Percentiles rank a stretch among this genome's conserved stretches.
phyloP scores from a whole-genome alignment of 176 grass and related monocot species.

The Ananas comosus region DNA sequence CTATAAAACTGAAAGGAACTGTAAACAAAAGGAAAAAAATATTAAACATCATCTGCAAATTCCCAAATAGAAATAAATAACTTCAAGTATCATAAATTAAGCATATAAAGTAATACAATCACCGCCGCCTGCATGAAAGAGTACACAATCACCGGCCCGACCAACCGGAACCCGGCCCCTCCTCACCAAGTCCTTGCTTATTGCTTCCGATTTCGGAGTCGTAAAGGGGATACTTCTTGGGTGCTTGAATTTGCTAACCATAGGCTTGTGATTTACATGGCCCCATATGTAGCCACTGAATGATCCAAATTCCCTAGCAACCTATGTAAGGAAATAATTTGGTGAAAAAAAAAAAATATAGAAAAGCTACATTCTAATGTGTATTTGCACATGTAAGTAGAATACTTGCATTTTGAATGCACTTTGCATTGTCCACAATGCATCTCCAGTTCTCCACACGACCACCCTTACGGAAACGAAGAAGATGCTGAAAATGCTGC shows the following conservation, averaged over 20 bases:
- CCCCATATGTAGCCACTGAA: slow-evolving; percentile 94
- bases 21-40: too few species aligned
- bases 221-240: slow-evolving; percentile 60
- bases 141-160: slow-evolving; percentile 87
- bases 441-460: too few species aligned
- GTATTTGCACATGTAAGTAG: not conserved
- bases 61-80: too few species aligned
- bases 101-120: too few species aligned
- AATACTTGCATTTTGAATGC: slow-evolving; percentile 56
- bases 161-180: slow-evolving; percentile 78
- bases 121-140: slow-evolving; percentile 92
- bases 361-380: not conserved
- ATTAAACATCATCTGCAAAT: too few species aligned
- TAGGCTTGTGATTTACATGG: slow-evolving; percentile 73
- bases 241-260: slow-evolving; percentile 65
- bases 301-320: slow-evolving; percentile 80
- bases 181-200: slow-evolving; percentile 86
- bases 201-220: slow-evolving; percentile 74
- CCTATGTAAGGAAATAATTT: slow-evolving; percentile 13
- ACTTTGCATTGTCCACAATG: slow-evolving; percentile 87
- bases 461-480: too few species aligned
- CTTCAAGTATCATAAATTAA: too few species aligned
- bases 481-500: too few species aligned
- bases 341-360: not conserved
- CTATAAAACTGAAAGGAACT: too few species aligned